Base-by-base conservation (phyloP, 345 rosid species). In the Camelina laxa region DNA sequence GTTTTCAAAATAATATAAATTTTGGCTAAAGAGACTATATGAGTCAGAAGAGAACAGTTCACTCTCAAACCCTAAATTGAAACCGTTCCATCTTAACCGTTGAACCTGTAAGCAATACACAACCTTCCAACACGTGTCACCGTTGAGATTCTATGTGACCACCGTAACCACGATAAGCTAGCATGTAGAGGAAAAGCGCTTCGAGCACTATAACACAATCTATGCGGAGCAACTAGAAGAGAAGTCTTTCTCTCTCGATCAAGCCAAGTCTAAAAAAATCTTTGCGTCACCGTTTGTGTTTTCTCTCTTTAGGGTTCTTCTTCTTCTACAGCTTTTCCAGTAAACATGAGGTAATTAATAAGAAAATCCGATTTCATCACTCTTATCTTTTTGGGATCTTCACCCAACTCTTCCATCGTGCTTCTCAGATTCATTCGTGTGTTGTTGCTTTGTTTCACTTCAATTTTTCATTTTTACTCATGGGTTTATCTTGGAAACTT, bases 211-310 rank as follows among this genome's bases (percentile, higher is more conserved):
- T 61, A 76, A 69, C 65, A 76, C 70, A 15, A 69, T 33, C 22
- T 45, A 21, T 53, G 70, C 69, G 80, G 56, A 69, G 65, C 51
- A 69, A 44, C 58, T 54, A 44, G 3, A 41, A 3, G 57, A 42
- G 57, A 33, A 36, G 47, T 4, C 20, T 38, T 38, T 65, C 61
- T 66, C 36, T 61, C 21, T 47, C 70, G 75, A 76, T 61, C 69
- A 54, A 61, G 55, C n/a, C 19, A 73, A 63, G 63, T 72, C 9
- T 11, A 73, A 48, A 51, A 68, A 74, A 67, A 76, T 62, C 72
- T 70, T 76, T 47, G 80, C 65, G 38, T 65, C 80, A 57, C 80
- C 80, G 72, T 77, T 49, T 30, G 67, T 56, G 72, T 36, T 36
- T 22, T 44, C 59, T 69, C 75, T 56, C 13, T 55, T 61, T 63